Conservation (phyloP, 2,329 filamentous ascomycete genomes). For the Pleoardoris graminearum region DNA sequence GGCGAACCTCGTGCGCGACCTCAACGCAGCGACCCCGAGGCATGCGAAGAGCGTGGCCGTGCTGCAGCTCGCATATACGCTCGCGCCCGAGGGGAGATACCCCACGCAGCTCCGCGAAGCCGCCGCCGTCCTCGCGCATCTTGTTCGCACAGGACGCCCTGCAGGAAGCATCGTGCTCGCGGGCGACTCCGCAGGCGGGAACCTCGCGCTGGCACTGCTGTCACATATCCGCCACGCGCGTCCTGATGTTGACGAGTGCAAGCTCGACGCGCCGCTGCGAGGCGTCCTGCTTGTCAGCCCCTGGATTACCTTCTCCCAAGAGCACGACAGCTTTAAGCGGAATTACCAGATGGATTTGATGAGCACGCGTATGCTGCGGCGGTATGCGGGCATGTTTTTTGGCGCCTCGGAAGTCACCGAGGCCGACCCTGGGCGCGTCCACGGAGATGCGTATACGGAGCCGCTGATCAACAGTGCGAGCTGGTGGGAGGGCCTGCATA, state of each 20-base stretch:
- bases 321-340: too few relatives aligned
- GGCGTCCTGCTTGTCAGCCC: conserved; percentile 61
- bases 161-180: conserved; percentile 51
- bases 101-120: conserved; percentile 55
- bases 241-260: conserved; percentile 52
- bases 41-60: too few relatives aligned
- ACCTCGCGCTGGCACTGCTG: conserved; percentile 51
- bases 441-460: neutral
- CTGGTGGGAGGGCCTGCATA: neutral
- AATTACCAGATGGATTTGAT: too few relatives aligned
- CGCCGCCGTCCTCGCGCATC: conserved; percentile 48
- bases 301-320: too few relatives aligned
- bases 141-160: conserved; percentile 45
- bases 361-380: too few relatives aligned
- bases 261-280: conserved; percentile 50
- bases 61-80: conserved; percentile 61
- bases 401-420: too few relatives aligned
- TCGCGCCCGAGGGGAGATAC: conserved; percentile 55
- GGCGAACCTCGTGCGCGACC: too few relatives aligned
- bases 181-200: conserved; percentile 60
- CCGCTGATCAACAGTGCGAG: neutral
- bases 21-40: too few relatives aligned
- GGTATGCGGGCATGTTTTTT: too few relatives aligned
- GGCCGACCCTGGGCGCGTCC: neutral
- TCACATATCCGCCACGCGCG: conserved; percentile 62